Base-by-base conservation (phyloP, 306 rosid species). In the Castanea crenata region DNA sequence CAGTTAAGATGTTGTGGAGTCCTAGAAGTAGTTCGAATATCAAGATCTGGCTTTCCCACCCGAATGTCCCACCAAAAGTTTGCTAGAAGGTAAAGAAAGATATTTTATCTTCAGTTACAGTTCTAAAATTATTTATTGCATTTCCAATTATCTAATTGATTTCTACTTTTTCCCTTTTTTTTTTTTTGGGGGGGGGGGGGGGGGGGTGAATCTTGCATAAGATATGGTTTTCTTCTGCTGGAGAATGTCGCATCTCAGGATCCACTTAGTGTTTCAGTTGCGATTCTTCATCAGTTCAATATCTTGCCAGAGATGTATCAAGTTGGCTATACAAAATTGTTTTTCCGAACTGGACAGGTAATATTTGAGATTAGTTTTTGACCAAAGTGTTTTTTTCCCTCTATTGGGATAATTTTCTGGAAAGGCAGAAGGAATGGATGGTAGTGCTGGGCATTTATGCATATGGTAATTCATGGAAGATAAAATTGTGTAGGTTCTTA, bases 311-410 rank as follows among this genome's bases (percentile, higher is more conserved):
- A 96, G 73, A 91, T 96, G 99, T 96, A 88, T 84, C 99, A 96
- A 93, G 99, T 96, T 86, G 99, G 99, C 88, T 96, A 85, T 88
- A 96, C 98, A 69, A 95, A 95, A 79, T 82, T 95, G 85, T 96
- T 96, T 82, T 96, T 96, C 91, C 94, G 99, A 83, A 83, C 99
- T 55, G 98, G 99, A 79, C 99, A 96, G 99, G 99, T 96, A 88
- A 75, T 70, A 61, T 64, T 75, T 65, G 46, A 55, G 29, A 54
- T 56, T 74, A 74, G 11, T 56, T 52, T 34, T 67, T 16, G 41
- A 19, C 51, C 34, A 6, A 35, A 67, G 35, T 11, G 18, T 27
- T 31, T 63, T 63, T 29, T 1, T 63, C 3, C 6, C 16, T 59
- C 13, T 21, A 14, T 11, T 14, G 3, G 31, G 46, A 41, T 41